A percentile compares a stretch with the other conserved stretches of the same genome.
These are phyloP conservation scores for Sphagnum magellanicum DNA, from an alignment of 228 moss, liverwort and hornwort species.

Conservation along the genomic window DNA sequence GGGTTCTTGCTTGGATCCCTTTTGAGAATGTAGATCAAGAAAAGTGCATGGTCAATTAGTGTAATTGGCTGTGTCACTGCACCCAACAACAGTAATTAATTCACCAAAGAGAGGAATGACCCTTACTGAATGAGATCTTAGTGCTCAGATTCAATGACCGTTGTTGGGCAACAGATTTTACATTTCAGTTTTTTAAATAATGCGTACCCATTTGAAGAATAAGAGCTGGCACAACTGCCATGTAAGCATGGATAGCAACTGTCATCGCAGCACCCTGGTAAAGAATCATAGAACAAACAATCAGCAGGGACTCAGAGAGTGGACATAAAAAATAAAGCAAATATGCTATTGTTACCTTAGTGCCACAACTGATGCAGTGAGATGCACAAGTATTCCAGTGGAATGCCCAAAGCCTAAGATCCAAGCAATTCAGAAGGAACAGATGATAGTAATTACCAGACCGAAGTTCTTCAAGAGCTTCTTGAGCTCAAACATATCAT, in stretches of 20 bases:
- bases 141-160: background rate
- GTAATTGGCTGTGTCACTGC: constrained; percentile 72
- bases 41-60: constrained; percentile 67
- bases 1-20: constrained; percentile 44
- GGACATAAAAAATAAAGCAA: too few species aligned
- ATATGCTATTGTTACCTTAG: too few species aligned
- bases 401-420: too few species aligned
- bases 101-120: background rate
- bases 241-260: constrained; percentile 66
- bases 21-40: constrained; percentile 58
- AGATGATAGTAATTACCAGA: constrained; percentile 26
- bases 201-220: constrained; percentile 60
- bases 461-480: constrained; percentile 54
- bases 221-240: constrained; percentile 82
- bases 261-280: constrained; percentile 68
- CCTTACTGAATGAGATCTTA: background rate
- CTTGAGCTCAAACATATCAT: constrained; percentile 60
- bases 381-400: too few species aligned
- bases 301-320: background rate
- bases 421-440: background rate
- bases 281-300: background rate
- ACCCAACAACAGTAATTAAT: background rate
- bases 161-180: background rate
- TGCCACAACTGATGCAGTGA: too few species aligned
- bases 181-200: background rate